These are phyloP conservation scores for Backusella macrospora DNA, from an alignment of 192 early-diverging fungal genomes.

Conservation along the genomic window DNA sequence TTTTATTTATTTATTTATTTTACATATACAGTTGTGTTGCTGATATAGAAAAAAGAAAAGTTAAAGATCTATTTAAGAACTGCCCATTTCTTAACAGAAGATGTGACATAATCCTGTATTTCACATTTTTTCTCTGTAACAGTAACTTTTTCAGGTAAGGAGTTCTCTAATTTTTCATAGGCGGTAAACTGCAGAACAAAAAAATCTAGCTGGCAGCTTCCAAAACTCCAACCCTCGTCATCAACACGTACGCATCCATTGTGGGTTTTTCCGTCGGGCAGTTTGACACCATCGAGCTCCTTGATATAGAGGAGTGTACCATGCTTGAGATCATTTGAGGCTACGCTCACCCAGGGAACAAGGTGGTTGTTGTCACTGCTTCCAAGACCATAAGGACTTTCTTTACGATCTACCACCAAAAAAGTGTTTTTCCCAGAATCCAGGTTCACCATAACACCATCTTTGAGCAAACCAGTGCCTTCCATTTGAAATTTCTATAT, in stretches of 20 bases:
- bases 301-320: slow-evolving; percentile 42
- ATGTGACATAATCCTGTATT: slow-evolving; percentile 28
- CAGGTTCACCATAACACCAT: slow-evolving; percentile 39
- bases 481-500: slow-evolving; percentile 47
- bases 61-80: slow-evolving; percentile 8
- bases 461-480: slow-evolving; percentile 42
- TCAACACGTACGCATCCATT: slow-evolving; percentile 50
- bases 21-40: neutral
- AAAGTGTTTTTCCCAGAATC: slow-evolving; percentile 21
- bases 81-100: slow-evolving; percentile 28
- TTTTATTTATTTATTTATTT: slow-evolving; percentile 9
- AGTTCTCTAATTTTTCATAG: slow-evolving; percentile 13
- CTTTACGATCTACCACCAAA: slow-evolving; percentile 27
- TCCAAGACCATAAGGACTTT: slow-evolving; percentile 37
- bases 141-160: slow-evolving; percentile 23
- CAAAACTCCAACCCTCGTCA: slow-evolving; percentile 43
- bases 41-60: neutral
- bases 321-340: slow-evolving; percentile 40
- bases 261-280: slow-evolving; percentile 44
- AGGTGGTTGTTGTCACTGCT: slow-evolving; percentile 26
- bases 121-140: slow-evolving; percentile 22
- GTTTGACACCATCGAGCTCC: slow-evolving; percentile 31
- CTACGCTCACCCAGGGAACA: slow-evolving; percentile 45
- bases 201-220: slow-evolving; percentile 40
- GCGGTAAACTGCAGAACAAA: slow-evolving; percentile 32